These are phyloP conservation scores for Irpex lacteus DNA, from an alignment of 1,284 basidiomycete species.

Conservation along the genomic window DNA sequence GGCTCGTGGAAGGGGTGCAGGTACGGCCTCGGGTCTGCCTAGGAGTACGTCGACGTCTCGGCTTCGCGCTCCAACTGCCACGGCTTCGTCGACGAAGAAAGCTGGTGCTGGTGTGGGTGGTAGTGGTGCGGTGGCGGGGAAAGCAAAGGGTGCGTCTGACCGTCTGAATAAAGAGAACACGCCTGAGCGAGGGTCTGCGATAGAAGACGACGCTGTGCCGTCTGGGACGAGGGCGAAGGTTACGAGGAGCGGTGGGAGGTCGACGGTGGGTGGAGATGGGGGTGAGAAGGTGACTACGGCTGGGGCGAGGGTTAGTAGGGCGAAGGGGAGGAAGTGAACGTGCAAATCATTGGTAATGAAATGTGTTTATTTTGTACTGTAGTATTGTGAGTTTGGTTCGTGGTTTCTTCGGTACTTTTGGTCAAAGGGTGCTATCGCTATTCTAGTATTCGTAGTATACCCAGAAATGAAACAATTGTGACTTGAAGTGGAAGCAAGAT, in stretches of 20 bases:
- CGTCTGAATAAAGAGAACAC: constrained; percentile 39
- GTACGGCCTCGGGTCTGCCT: constrained; percentile 5
- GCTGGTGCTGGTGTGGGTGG: not conserved
- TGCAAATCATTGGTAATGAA: not conserved
- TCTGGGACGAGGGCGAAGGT: constrained; percentile 14
- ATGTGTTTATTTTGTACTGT: no score
- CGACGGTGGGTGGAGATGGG: constrained; percentile 18
- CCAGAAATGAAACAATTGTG: no score
- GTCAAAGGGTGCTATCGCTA: no score
- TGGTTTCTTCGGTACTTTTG: no score
- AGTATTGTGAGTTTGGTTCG: no score
- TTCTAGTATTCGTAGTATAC: no score
- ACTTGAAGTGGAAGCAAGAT: no score
- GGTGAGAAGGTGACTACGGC: constrained; percentile 12
- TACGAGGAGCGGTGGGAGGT: constrained; percentile 15
- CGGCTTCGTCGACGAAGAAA: constrained; percentile 10
- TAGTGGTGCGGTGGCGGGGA: constrained; percentile 3
- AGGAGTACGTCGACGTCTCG: constrained; percentile 1
- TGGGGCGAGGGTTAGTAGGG: constrained; percentile 22
- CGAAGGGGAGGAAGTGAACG: constrained; percentile 19
- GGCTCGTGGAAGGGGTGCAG: not conserved
- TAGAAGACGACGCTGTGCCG: constrained; percentile 22
- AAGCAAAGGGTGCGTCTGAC: constrained; percentile 16
- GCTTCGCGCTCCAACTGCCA: not conserved
- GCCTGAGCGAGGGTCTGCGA: constrained; percentile 24